Conservation (phyloP, 179 eudicot genomes). For the Vitellaria paradoxa region DNA sequence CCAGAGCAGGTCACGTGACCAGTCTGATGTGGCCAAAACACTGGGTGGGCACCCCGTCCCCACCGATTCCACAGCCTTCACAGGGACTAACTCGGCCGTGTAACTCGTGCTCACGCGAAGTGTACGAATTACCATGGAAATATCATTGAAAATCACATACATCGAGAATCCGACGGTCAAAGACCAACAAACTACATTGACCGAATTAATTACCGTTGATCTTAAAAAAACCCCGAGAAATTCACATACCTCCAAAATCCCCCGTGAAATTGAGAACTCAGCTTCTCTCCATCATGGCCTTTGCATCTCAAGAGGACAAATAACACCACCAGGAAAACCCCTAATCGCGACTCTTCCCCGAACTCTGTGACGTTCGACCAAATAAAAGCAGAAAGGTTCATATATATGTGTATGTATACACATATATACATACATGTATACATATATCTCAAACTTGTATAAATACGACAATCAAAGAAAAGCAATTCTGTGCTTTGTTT, state of each 20-base stretch:
- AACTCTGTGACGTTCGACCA: not conserved
- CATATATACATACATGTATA: not conserved
- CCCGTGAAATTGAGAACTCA: not conserved
- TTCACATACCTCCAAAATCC: constrained; percentile 7
- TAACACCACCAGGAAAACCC: not conserved
- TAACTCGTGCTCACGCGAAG: not conserved
- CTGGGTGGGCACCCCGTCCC: not conserved
- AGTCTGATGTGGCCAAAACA: not conserved
- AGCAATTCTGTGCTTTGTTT: not conserved
- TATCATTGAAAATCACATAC: not conserved
- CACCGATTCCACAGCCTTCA: not conserved
- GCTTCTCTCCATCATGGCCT: not conserved
- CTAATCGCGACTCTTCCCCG: constrained; percentile 11
- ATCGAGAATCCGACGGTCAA: constrained; percentile 2
- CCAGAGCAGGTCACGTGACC: not conserved
- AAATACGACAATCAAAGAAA: too few species aligned
- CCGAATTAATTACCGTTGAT: not conserved
- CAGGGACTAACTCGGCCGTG: not conserved
- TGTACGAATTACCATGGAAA: not conserved
- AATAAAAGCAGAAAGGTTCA: not conserved
- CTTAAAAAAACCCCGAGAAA: not conserved
- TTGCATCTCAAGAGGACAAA: constrained; percentile 13
- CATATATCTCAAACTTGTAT: too few species aligned
- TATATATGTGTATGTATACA: not conserved
- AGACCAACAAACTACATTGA: not conserved